Conservation (phyloP, 1,139 yeast genomes). For the Kodamaea alishanica region DNA sequence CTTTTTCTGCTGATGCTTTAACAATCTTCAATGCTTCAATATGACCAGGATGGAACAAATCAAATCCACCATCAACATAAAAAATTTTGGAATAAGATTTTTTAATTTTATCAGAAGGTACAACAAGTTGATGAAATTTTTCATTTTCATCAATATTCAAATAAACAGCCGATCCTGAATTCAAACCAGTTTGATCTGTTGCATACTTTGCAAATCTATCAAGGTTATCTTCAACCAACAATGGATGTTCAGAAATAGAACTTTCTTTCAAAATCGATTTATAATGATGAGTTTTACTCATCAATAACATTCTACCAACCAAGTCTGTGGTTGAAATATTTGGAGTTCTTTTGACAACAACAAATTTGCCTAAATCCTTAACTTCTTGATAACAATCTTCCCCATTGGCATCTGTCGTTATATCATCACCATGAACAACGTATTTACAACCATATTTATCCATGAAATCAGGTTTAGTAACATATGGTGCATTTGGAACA, state of each 20-base stretch:
- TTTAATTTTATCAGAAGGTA: slow-evolving; percentile 24
- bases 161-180: slow-evolving; percentile 61
- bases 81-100: slow-evolving; percentile 32
- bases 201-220: slow-evolving; percentile 55
- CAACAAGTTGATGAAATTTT: slow-evolving; percentile 31
- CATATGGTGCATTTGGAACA: slow-evolving; percentile 84
- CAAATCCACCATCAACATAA: slow-evolving; percentile 85
- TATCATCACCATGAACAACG: slow-evolving; percentile 97
- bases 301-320: slow-evolving; percentile 82
- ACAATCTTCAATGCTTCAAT: slow-evolving; percentile 61
- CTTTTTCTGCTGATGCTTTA: slow-evolving; percentile 32
- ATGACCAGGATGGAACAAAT: slow-evolving; percentile 91
- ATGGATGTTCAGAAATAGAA: slow-evolving; percentile 20
- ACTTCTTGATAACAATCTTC: slow-evolving; percentile 85
- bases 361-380: slow-evolving; percentile 80
- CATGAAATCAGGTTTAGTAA: slow-evolving; percentile 84
- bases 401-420: slow-evolving; percentile 93
- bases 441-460: slow-evolving; percentile 70
- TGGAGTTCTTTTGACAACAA: slow-evolving; percentile 88
- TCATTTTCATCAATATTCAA: slow-evolving; percentile 24
- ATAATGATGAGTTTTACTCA: slow-evolving; percentile 57
- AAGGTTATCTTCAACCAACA: slow-evolving; percentile 33
- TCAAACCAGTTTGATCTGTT: slow-evolving; percentile 59
- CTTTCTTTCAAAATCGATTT: slow-evolving; percentile 26
- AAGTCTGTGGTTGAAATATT: slow-evolving; percentile 93